Conservation (phyloP, 768 basidiomycete species). For the Leccinellum rugosiceps region DNA sequence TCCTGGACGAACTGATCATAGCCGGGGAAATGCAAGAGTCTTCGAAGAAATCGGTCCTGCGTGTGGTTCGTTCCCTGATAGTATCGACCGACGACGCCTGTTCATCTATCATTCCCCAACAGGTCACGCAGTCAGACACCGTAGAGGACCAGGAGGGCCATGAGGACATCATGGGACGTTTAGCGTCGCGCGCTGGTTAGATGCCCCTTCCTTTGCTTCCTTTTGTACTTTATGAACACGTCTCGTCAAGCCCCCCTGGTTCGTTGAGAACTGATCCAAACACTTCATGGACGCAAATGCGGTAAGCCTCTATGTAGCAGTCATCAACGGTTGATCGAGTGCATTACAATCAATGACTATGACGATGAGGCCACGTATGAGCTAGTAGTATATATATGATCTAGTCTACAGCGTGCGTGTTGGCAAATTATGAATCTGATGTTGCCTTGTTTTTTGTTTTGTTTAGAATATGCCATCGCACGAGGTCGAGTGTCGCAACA, state of each 20-base stretch:
- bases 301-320: neutral
- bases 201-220: constrained; percentile 1
- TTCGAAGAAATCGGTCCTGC: constrained; percentile 68
- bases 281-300: neutral
- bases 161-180: constrained; percentile 75
- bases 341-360: neutral
- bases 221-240: constrained; percentile 9
- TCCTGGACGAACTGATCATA: constrained; percentile 91
- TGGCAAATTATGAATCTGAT: constrained; percentile 11
- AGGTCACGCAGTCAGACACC: constrained; percentile 84
- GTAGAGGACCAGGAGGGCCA: constrained; percentile 84
- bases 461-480: constrained; percentile 77
- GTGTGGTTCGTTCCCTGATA: constrained; percentile 41
- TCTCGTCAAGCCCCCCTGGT: constrained; percentile 28
- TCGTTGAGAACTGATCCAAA: constrained; percentile 18
- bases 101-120: neutral
- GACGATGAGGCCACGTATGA: neutral
- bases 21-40: constrained; percentile 94
- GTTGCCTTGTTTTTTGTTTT: constrained; percentile 37
- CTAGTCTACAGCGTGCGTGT: neutral
- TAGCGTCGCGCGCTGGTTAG: constrained; percentile 74
- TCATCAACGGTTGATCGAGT: neutral
- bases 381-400: neutral
- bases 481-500: constrained; percentile 80
- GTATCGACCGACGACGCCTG: constrained; percentile 7